These are phyloP conservation scores for Niebla homalea DNA, from an alignment of 495 filamentous ascomycete species.

Conservation along the genomic window DNA sequence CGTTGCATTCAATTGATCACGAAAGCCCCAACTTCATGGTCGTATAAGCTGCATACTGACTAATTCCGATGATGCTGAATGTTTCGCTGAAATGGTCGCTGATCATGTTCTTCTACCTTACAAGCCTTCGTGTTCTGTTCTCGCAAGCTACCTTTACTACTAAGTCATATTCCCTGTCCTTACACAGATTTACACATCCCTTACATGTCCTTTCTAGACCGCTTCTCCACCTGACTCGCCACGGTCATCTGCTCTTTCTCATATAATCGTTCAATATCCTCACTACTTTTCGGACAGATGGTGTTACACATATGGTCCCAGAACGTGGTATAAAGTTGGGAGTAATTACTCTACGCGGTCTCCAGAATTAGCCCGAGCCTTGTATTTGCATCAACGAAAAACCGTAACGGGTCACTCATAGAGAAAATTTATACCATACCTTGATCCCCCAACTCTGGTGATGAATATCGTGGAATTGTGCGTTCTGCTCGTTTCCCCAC, in stretches of 20 bases:
- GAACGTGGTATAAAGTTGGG: slow-evolving; percentile 40
- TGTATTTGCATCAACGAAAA: no score
- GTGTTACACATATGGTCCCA: slow-evolving; percentile 37
- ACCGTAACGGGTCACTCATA: not conserved
- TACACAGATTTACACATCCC: not conserved
- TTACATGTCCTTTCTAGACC: slow-evolving; percentile 23
- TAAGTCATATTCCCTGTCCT: no score
- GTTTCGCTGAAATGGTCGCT: no score
- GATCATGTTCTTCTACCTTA: no score
- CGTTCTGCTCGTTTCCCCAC: slow-evolving; percentile 81
- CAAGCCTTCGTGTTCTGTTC: no score
- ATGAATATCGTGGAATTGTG: slow-evolving; percentile 92
- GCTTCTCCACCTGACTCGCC: slow-evolving; percentile 27
- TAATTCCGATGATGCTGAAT: no score
- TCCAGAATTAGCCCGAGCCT: not conserved
- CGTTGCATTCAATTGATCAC: no score
- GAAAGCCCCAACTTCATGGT: no score
- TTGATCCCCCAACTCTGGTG: slow-evolving; percentile 99
- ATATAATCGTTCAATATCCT: slow-evolving; percentile 31
- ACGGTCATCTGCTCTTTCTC: no score
- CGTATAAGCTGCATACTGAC: no score
- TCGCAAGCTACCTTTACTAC: no score
- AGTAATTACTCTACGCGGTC: slow-evolving; percentile 32
- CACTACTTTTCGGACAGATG: slow-evolving; percentile 23
- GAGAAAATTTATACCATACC: slow-evolving; percentile 32